Evolutionary conservation across 2,329 filamentous ascomycete species (phyloP).

Genomic region (Penicillium brasilianum): DNA sequence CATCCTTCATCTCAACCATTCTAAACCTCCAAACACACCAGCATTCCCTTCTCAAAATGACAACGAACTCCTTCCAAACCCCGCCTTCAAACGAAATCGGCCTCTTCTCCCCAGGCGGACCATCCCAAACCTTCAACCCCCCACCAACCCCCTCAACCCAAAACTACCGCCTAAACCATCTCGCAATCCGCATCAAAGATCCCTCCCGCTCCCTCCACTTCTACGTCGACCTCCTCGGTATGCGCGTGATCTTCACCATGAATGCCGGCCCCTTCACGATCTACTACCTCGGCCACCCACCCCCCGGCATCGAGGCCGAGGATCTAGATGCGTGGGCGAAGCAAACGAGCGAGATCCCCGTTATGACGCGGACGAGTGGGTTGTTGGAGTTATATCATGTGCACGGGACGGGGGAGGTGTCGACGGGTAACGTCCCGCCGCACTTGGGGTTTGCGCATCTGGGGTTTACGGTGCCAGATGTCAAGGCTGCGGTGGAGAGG

Average conservation of each 20-base stretch:
- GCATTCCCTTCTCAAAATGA: conserved; percentile 13
- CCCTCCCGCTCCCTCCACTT: conserved; percentile 43
- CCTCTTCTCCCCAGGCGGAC: conserved; percentile 38
- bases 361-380: conserved; percentile 39
- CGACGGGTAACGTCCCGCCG: conserved; percentile 42
- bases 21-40: not conserved
- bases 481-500: conserved; percentile 36
- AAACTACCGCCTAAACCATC: conserved; percentile 46
- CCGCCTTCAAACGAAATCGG: conserved; percentile 33
- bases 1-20: not conserved
- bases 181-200: conserved; percentile 45
- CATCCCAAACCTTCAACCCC: conserved; percentile 37
- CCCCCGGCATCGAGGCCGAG: conserved; percentile 33
- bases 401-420: conserved; percentile 41
- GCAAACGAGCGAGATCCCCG: conserved; percentile 32
- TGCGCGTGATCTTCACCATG: conserved; percentile 48
- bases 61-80: conserved; percentile 16
- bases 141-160: conserved; percentile 34
- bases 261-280: conserved; percentile 48
- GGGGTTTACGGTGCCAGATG: conserved; percentile 48
- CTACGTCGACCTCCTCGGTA: conserved; percentile 47
- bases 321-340: conserved; percentile 38
- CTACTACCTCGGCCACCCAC: conserved; percentile 48
- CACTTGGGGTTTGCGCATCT: conserved; percentile 46
- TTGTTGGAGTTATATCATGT: conserved; percentile 46